Evolutionary conservation across 2,329 filamentous ascomycete species (phyloP).

Genomic region (Diaporthe ilicicola): DNA sequence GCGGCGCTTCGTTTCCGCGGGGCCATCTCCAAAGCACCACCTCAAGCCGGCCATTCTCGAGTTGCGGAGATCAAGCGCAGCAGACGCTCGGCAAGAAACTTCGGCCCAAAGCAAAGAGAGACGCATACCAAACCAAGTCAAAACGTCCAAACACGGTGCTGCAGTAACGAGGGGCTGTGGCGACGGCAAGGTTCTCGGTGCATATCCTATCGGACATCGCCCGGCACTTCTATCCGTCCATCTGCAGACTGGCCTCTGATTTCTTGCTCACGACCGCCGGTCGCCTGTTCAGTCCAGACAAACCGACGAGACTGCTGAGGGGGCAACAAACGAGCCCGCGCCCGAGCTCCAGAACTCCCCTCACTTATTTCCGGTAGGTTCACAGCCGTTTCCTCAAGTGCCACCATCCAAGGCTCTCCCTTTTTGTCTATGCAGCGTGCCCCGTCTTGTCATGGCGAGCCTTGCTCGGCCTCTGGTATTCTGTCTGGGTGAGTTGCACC

Average conservation of each 20-base stretch:
- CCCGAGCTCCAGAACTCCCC: neutral
- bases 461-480: conserved; percentile 8
- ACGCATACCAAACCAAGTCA: conserved; percentile 20
- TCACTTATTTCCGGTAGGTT: neutral
- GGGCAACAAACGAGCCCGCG: neutral
- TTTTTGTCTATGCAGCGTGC: conserved; percentile 24
- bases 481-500: conserved; percentile 24
- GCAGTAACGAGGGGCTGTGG: conserved; percentile 22
- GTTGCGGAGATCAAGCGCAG: conserved; percentile 21
- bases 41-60: neutral
- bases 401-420: neutral
- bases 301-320: neutral
- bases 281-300: neutral
- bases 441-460: conserved; percentile 20
- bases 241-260: conserved; percentile 27
- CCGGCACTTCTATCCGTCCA: conserved; percentile 25
- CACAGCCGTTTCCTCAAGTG: conserved; percentile 2
- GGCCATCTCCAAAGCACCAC: conserved; percentile 1
- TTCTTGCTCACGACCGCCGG: neutral
- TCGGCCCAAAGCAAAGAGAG: neutral
- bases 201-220: conserved; percentile 19
- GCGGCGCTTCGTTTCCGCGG: conserved; percentile 11
- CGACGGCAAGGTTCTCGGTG: conserved; percentile 24
- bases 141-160: conserved; percentile 18
- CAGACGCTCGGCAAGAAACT: conserved; percentile 10